Base-by-base conservation (phyloP, 441 rosid genomes). In the Bruguiera hainesii region DNA sequence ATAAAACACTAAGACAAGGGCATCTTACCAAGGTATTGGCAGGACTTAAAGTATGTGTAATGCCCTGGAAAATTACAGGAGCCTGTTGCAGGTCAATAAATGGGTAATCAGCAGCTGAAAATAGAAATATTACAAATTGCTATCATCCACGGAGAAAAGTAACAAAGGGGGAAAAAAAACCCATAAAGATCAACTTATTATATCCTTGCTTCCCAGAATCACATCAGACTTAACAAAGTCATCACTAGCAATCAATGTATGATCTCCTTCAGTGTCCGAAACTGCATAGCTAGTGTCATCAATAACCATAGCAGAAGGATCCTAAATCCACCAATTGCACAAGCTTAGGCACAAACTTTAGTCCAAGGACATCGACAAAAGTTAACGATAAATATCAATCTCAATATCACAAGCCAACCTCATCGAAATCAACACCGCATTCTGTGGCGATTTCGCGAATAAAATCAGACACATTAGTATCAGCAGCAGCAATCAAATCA, bases 381-480 rank as follows among this genome's bases (percentile, higher is more conserved):
- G 7, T 35, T 52, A 57, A 29, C n/a, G 20, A n/a, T 13, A n/a
- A 23, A 10, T 35, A 29, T 39, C 1, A 3, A 55, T 18, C 9
- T 2, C 66, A 20, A 61, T 48, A 25, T 46, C 35, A 39, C 3
- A 50, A 10, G 74, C 79, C 25, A 20, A 90, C 96, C 93, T 90
- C 97, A 4, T 88, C 93, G 66, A 90, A 89, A 69, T 83, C 89
- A 69, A 81, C 86, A 7, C 92, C 92, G 63, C 79, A 82, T 68
- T 87, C 90, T 0, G 81, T 69, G 35, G 87, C 87, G 51, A 87
- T 82, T 1, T 82, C 80, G 1, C 81, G 76, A 56, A 84, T 84
- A 75, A 87, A 73, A 72, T 85, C 85, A 66, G 90, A 87, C 4
- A 89, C 84, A 69, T 73, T 70, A 0, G 72, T 79, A 80, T 89